Conservation (phyloP, 2,329 filamentous ascomycete genomes). For the Fusarium sp. region DNA sequence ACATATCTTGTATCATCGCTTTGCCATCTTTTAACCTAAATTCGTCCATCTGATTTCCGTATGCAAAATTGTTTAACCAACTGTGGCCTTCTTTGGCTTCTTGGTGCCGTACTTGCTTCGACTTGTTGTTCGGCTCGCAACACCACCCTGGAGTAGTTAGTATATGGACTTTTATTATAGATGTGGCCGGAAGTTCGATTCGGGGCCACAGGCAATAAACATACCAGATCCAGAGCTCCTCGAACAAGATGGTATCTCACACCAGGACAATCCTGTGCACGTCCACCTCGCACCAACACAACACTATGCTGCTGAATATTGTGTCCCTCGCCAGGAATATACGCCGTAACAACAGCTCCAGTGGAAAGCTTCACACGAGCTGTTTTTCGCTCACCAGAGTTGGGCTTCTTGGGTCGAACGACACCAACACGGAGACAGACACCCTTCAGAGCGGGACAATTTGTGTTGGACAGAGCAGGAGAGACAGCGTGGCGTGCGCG, state of each 20-base stretch:
- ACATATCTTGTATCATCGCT: slow-evolving; percentile 5
- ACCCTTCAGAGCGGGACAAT: slow-evolving; percentile 87
- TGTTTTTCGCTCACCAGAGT: slow-evolving; percentile 96
- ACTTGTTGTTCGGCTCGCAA: slow-evolving; percentile 82
- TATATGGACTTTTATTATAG: rapidly evolving
- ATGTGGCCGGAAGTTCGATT: not conserved
- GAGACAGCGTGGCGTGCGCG: slow-evolving; percentile 87
- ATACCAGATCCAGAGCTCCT: slow-evolving; percentile 91
- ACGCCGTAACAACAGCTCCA: slow-evolving; percentile 87
- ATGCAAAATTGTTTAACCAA: slow-evolving; percentile 50
- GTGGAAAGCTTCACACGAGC: slow-evolving; percentile 89
- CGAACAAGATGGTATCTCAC: slow-evolving; percentile 95
- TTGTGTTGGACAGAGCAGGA: slow-evolving; percentile 76
- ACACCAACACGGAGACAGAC: slow-evolving; percentile 95
- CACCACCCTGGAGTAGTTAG: slow-evolving; percentile 76
- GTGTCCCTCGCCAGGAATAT: slow-evolving; percentile 97
- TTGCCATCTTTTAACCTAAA: not conserved
- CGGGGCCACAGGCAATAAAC: slow-evolving; percentile 48
- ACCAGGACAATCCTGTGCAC: slow-evolving; percentile 97
- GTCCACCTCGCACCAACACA: slow-evolving; percentile 91
- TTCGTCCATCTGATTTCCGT: not conserved
- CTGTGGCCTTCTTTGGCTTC: slow-evolving; percentile 88
- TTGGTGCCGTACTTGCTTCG: slow-evolving; percentile 98
- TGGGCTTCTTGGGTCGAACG: slow-evolving; percentile 97
- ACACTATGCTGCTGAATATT: slow-evolving; percentile 99